phyloP scores from a whole-genome alignment of 176 grass and related monocot genomes.

The Musa acuminata region DNA sequence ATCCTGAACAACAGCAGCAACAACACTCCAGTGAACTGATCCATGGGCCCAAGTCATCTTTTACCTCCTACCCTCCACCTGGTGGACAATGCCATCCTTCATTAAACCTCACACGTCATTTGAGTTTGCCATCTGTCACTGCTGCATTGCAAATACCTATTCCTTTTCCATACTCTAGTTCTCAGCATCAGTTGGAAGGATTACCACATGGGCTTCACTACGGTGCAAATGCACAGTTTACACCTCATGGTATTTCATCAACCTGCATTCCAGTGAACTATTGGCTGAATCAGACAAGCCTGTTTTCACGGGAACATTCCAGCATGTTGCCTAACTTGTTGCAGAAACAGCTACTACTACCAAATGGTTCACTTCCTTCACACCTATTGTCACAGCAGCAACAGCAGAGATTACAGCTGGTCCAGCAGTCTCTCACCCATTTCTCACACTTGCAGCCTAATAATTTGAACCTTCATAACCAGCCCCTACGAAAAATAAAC shows the following conservation, averaged over 20 bases:
- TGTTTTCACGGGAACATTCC: background rate
- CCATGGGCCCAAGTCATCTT: constrained; percentile 14
- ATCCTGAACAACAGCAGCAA: constrained; percentile 20
- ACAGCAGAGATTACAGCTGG: constrained; percentile 14
- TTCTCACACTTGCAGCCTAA: constrained; percentile 13
- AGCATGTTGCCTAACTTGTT: constrained; percentile 9
- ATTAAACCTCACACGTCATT: constrained; percentile 16
- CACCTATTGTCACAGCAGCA: constrained; percentile 9
- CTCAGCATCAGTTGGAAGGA: constrained; percentile 7
- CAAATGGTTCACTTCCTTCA: constrained; percentile 1
- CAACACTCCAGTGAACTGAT: constrained; percentile 11
- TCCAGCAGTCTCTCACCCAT: background rate
- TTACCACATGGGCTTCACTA: constrained; percentile 3
- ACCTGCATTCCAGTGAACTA: background rate
- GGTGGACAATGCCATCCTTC: constrained; percentile 18
- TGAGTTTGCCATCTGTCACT: constrained; percentile 22
- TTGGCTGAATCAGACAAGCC: background rate
- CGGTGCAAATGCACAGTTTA: background rate
- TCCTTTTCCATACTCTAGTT: constrained; percentile 10
- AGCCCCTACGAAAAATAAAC: background rate
- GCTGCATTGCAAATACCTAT: background rate
- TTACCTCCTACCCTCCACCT: constrained; percentile 29
- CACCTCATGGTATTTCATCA: background rate
- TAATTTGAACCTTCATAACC: constrained; percentile 9
- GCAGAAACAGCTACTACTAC: constrained; percentile 6